phyloP scores from a whole-genome alignment of 805 yeast genomes.

The Yarrowia sp. region DNA sequence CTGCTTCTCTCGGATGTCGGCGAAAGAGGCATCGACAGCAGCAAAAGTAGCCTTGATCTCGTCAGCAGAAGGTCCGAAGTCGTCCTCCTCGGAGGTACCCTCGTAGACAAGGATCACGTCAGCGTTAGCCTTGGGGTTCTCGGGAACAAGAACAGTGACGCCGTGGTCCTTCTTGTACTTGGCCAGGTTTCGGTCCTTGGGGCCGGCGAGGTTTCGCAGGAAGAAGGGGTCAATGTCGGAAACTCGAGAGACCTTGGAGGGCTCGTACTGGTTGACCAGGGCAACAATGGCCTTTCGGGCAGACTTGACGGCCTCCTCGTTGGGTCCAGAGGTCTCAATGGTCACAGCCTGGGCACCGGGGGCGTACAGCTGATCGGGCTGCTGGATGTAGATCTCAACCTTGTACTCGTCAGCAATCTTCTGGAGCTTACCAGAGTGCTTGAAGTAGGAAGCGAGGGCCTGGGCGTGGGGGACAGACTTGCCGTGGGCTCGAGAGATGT shows the following conservation, averaged over 20 bases:
- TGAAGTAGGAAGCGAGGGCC: slow-evolving; percentile 71
- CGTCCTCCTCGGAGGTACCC: slow-evolving; percentile 58
- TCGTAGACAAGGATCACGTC: slow-evolving; percentile 63
- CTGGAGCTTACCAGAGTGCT: slow-evolving; percentile 47
- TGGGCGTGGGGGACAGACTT: slow-evolving; percentile 79
- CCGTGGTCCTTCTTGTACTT: slow-evolving; percentile 51
- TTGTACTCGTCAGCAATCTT: slow-evolving; percentile 53
- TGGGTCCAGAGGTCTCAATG: slow-evolving; percentile 66
- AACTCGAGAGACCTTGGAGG: slow-evolving; percentile 64
- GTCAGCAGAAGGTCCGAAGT: slow-evolving; percentile 72
- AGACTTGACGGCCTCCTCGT: slow-evolving; percentile 58
- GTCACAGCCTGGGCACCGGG: slow-evolving; percentile 56
- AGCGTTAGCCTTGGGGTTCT: slow-evolving; percentile 51
- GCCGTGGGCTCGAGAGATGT: slow-evolving; percentile 88
- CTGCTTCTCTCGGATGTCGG: slow-evolving; percentile 65
- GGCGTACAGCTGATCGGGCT: slow-evolving; percentile 55
- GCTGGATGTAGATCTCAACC: slow-evolving; percentile 59
- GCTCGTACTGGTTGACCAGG: slow-evolving; percentile 74
- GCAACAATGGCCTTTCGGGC: slow-evolving; percentile 79
- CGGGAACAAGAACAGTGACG: slow-evolving; percentile 62
- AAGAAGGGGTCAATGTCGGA: slow-evolving; percentile 73
- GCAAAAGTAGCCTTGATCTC: slow-evolving; percentile 65
- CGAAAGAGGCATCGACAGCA: slow-evolving; percentile 59
- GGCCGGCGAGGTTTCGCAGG: slow-evolving; percentile 54
- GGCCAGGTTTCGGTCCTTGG: slow-evolving; percentile 40